These are phyloP conservation scores for Tetracladium setigerum DNA, from an alignment of 495 filamentous ascomycete species.

Conservation along the genomic window DNA sequence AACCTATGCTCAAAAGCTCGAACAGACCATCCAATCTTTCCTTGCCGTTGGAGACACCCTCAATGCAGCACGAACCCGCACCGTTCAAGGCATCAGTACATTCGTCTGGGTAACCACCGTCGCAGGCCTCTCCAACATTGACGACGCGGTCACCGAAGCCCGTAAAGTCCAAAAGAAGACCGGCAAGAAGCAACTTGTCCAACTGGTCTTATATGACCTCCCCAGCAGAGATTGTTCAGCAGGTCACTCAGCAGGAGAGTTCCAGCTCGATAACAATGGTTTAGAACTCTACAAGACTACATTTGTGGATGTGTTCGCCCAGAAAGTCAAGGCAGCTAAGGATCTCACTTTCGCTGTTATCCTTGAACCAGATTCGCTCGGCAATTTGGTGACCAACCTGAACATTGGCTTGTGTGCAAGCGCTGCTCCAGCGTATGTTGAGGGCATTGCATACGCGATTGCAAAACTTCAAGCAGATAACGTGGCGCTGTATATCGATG, in stretches of 20 bases:
- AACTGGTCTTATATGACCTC: constrained; percentile 64
- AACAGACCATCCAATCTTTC: constrained; percentile 37
- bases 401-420: constrained; percentile 54
- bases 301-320: constrained; percentile 7
- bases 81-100: constrained; percentile 32
- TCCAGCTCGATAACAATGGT: constrained; percentile 46
- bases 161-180: constrained; percentile 36
- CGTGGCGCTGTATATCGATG: constrained; percentile 75
- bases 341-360: constrained; percentile 9
- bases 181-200: constrained; percentile 35
- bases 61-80: constrained; percentile 38
- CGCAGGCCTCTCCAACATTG: constrained; percentile 30
- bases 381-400: constrained; percentile 72
- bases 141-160: constrained; percentile 39
- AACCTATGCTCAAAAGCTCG: constrained; percentile 43
- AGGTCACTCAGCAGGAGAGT: constrained; percentile 65
- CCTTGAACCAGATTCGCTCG: constrained; percentile 62
- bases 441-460: constrained; percentile 64
- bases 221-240: constrained; percentile 71
- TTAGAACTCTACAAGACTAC: constrained; percentile 42
- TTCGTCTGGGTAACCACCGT: constrained; percentile 43
- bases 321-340: constrained; percentile 32
- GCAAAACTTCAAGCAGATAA: constrained; percentile 63
- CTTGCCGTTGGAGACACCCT: constrained; percentile 33
- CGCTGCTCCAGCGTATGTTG: constrained; percentile 55